A percentile compares a stretch with the other conserved stretches of the same genome.
phyloP scores from a whole-genome alignment of 257 asterid genomes.

The Nicotiana otophora region DNA sequence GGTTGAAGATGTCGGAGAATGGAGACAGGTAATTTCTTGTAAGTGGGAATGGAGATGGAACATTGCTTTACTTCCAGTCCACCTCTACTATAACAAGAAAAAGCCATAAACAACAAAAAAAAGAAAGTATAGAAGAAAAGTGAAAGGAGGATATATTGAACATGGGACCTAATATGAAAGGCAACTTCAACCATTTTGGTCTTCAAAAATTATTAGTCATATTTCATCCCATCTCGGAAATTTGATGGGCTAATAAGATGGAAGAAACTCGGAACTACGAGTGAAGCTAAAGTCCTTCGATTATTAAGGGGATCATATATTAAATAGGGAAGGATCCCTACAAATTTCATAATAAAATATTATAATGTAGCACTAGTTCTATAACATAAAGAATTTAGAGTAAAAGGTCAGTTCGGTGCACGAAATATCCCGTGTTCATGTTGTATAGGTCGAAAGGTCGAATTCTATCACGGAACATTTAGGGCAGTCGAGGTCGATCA shows the following conservation, averaged over 20 bases:
- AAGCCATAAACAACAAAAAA: slow-evolving; percentile 18
- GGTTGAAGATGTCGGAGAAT: slow-evolving; percentile 37
- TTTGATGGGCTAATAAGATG: background rate
- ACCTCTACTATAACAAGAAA: slow-evolving; percentile 31
- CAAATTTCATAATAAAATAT: no score
- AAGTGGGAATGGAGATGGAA: slow-evolving; percentile 22
- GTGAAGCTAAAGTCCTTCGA: background rate
- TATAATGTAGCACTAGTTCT: no score
- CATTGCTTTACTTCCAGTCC: slow-evolving; percentile 63
- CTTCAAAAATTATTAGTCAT: background rate
- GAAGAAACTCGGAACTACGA: background rate
- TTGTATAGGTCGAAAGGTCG: no score
- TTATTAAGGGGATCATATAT: background rate
- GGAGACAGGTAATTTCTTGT: slow-evolving; percentile 19
- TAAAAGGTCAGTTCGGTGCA: rapidly evolving
- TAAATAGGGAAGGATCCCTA: background rate
- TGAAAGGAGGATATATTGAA: background rate
- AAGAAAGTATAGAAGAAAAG: background rate
- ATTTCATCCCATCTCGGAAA: background rate
- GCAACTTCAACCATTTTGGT: slow-evolving; percentile 10
- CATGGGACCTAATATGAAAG: slow-evolving; percentile 10
- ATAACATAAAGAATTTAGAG: no score
- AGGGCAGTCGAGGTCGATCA: no score
- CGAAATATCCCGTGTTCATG: no score
- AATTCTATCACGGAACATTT: no score